Base-by-base conservation (phyloP, 2,329 filamentous ascomycete genomes). In the Sporothrix dimorphospora region DNA sequence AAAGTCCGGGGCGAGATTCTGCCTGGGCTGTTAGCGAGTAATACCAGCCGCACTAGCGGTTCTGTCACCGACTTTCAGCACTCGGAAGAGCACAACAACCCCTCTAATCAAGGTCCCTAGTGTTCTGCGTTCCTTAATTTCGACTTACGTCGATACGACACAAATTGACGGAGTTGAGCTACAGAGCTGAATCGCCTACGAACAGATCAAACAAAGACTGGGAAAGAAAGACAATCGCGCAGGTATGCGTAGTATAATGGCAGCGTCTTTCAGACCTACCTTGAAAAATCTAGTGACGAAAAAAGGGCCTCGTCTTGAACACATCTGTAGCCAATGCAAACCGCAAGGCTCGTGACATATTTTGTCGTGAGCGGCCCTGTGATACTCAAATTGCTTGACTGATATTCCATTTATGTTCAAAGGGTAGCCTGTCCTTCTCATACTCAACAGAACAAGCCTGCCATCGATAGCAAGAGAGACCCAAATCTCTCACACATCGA, bases 391-490 rank as follows among this genome's bases (percentile, higher is more conserved):
- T 40, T 61, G 57, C 57, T 61, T 21, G 12, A 49, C 11, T 30
- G 24, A 34, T 21, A 12, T 49, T 49, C 9, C 42, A 66, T 66
- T 66, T 66, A 49, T 66, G 63, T 34, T 49, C 24, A 30, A 30
- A 47, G 16, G 21, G 40, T 16, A 27, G 42, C 42, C 45, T 66
- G 42, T 16, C 63, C 27, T 4, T 27, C 21, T 45, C 40, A 21
- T 42, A 8, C 38, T 63, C 40, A 16, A 34, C 63, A 42, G 5
- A 16, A 27, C 40, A 66, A 14, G 63, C 42, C 40, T 27, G 38
- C n/a, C 3, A 59, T 30, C 30, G 38, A 40, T 34, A 42, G 57
- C 21, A 65, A 45, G 21, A 45, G 38, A 65, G 21, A 27, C n/a
- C 30, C 27, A 40, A 40, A 40, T 53, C 27, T 55, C 16, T 21